Evolutionary conservation across 441 rosid genomes (phyloP).

Genomic region (Pelargonium myrrhifolium): DNA sequence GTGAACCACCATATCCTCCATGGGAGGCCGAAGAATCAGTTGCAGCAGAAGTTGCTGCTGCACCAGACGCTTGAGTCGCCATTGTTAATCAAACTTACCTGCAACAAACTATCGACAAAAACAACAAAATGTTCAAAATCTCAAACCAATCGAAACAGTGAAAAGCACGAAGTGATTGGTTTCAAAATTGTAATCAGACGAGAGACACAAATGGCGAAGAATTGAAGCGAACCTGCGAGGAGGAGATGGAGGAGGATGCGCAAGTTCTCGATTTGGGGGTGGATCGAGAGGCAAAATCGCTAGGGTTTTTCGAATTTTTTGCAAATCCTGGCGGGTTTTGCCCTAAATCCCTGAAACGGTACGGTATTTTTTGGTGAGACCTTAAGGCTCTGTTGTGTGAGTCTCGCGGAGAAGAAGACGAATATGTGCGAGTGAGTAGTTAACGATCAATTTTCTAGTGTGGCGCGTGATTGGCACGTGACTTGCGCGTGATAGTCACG

Average conservation of each 20-base stretch:
- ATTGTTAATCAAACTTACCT: not conserved
- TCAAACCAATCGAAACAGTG: not conserved
- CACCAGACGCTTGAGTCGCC: constrained; percentile 8
- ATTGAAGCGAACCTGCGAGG: not conserved
- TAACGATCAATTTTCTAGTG: too few species aligned
- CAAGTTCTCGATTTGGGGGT: too few species aligned
- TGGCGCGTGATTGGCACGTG: too few species aligned
- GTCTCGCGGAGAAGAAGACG: too few species aligned
- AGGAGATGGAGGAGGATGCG: not conserved
- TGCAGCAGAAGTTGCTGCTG: not conserved
- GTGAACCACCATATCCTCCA: not conserved
- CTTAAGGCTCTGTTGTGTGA: too few species aligned
- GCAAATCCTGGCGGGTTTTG: too few species aligned
- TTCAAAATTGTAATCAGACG: not conserved
- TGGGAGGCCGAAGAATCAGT: constrained; percentile 8
- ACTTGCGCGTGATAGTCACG: too few species aligned
- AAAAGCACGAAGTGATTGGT: not conserved
- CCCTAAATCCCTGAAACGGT: too few species aligned
- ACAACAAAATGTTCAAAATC: not conserved
- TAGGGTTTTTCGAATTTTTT: not conserved
- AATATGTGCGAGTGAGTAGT: too few species aligned
- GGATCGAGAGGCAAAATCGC: not conserved
- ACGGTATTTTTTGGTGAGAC: too few species aligned
- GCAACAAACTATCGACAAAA: not conserved
- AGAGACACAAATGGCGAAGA: not conserved